Evolutionary conservation across 805 yeast genomes (phyloP).

Genomic region (Yamadazyma tumulicola): DNA sequence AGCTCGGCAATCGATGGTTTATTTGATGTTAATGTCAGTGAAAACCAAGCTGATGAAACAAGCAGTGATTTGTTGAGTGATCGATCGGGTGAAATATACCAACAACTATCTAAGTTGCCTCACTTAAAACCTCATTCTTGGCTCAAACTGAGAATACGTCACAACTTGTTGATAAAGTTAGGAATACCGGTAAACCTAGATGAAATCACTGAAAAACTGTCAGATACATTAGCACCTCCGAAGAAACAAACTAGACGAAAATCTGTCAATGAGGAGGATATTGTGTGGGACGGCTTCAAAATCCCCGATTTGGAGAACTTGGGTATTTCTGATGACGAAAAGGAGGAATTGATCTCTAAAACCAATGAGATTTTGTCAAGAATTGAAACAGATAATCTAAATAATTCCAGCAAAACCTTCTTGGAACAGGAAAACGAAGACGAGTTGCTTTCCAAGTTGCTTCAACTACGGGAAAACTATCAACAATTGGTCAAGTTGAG

Average conservation of each 20-base stretch:
- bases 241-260: conserved; percentile 14
- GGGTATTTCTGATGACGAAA: conserved; percentile 25
- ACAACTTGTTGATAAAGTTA: conserved; percentile 57
- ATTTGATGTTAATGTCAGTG: conserved; percentile 7
- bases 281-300: conserved; percentile 33
- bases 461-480: conserved; percentile 27
- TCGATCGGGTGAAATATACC: conserved; percentile 39
- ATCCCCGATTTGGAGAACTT: conserved; percentile 35
- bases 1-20: conserved; percentile 10
- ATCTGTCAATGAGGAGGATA: conserved; percentile 26
- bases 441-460: conserved; percentile 32
- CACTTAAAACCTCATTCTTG: conserved; percentile 61
- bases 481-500: conserved; percentile 23
- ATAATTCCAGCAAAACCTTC: conserved; percentile 25
- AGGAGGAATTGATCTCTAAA: conserved; percentile 19
- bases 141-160: conserved; percentile 63
- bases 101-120: conserved; percentile 45
- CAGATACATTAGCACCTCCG: conserved; percentile 1
- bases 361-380: conserved; percentile 25
- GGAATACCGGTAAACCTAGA: conserved; percentile 75
- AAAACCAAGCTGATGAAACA: too few species aligned
- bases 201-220: conserved; percentile 30
- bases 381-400: conserved; percentile 33
- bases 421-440: conserved; percentile 18
- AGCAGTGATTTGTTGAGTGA: conserved; percentile 20